phyloP scores from a whole-genome alignment of 345 rosid species.

The Carallia pectinifolia region DNA sequence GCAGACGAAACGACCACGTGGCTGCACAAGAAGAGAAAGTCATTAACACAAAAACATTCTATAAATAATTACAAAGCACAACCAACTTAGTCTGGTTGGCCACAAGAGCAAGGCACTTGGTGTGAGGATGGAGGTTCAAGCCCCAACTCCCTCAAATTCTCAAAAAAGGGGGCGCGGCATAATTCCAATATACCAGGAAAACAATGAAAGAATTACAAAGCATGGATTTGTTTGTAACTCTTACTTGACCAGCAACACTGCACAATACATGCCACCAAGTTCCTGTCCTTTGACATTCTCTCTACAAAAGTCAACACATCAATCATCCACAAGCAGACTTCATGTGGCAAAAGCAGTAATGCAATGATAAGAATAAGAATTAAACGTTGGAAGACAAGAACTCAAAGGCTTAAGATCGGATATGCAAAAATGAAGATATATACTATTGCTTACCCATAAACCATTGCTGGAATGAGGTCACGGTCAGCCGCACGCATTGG shows the following conservation, averaged over 20 bases:
- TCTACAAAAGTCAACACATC: conserved; percentile 36
- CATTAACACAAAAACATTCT: background rate
- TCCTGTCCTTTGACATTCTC: conserved; percentile 63
- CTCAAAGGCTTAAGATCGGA: background rate
- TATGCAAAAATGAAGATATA: background rate
- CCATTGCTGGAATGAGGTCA: conserved; percentile 87
- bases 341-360: background rate
- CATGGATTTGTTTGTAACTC: conserved; percentile 18
- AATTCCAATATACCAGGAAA: background rate
- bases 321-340: background rate
- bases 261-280: conserved; percentile 82
- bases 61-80: background rate
- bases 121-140: too few relatives aligned
- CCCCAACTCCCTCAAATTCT: background rate
- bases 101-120: too few relatives aligned
- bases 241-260: conserved; percentile 77
- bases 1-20: conserved; percentile 76
- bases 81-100: too few relatives aligned
- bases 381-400: background rate
- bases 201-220: background rate
- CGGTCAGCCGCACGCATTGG: conserved; percentile 31
- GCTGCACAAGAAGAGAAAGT: conserved; percentile 42
- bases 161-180: background rate
- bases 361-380: background rate
- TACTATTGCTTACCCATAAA: conserved; percentile 61